Evolutionary conservation across 495 filamentous ascomycete genomes (phyloP), one percentile per base, ranked within the genome.

Genomic region (Daldinia childiae): DNA sequence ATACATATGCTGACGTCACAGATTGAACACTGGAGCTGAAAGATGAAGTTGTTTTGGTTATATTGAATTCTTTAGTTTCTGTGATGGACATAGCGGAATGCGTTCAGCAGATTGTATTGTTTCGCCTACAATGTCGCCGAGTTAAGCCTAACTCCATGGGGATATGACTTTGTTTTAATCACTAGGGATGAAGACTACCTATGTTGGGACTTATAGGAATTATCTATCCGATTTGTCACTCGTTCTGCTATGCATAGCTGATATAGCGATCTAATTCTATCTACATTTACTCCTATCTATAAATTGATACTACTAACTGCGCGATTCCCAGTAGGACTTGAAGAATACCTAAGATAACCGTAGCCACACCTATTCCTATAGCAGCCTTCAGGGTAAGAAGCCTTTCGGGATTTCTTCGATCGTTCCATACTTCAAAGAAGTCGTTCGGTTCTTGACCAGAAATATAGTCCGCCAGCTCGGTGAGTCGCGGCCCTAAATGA

Each of bases 381-480:
- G 41, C 61, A 24, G 61, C 61, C 27, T 32, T 64, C 8, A 64
- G 55, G 17, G 61, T 64, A 32, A 64, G 21, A 43, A 55, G 38
- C 19, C 9, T 64, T 26, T 64, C 61, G 1, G 61, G 50, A 45
- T 64, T 38, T 24, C 61, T 21, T 34, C 45, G 36, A 24, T 64
- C 61, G 4, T 29, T 19, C 61, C 61, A 64, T 32, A 56, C 61
- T 21, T 64, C 50, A 30, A 41, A 7, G 12, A 64, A 30, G 50
- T 34, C 55, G 15, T 15, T 56, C 6, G 61, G 61, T 6, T 27
- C 41, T 43, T 64, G 61, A 15, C 15, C 32, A 34, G 21, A 8
- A 17, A 34, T 64, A 19, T 55, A 64, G 30, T 64, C 50, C 17
- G 61, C 61, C 19, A 64, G 26, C 5, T 64, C 61, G 7, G 29